Evolutionary conservation across 495 filamentous ascomycete genomes (phyloP).

Genomic region (Talaromyces ruber): DNA sequence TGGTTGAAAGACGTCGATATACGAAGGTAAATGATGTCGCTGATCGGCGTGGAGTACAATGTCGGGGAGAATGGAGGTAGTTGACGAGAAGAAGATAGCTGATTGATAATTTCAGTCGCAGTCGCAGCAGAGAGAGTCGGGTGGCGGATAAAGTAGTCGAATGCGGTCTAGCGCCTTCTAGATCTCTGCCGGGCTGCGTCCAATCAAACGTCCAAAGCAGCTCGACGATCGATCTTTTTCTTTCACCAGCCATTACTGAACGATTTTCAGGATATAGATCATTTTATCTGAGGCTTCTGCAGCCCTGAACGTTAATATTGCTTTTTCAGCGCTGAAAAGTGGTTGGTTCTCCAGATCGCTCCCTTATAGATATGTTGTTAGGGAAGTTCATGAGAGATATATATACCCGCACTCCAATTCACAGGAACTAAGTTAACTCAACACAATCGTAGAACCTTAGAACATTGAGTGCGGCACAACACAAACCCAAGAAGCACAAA

Average conservation of each 20-base stretch:
- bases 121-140: neutral
- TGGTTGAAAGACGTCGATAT: neutral
- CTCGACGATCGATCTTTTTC: neutral
- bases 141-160: constrained; percentile 5
- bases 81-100: neutral
- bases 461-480: too few species aligned
- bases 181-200: neutral
- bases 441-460: neutral
- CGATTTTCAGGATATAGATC: neutral
- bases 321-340: neutral
- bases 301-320: neutral
- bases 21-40: neutral
- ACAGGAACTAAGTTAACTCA: neutral
- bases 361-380: neutral
- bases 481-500: too few species aligned
- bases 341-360: neutral
- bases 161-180: constrained; percentile 5
- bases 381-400: neutral
- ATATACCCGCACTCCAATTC: neutral
- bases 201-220: neutral
- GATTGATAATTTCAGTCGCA: neutral
- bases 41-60: neutral
- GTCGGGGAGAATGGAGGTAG: neutral
- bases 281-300: neutral
- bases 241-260: neutral